These are phyloP conservation scores for Symbiodinium pilosum DNA, from an alignment of 73 alveolate species.

Conservation along the genomic window DNA sequence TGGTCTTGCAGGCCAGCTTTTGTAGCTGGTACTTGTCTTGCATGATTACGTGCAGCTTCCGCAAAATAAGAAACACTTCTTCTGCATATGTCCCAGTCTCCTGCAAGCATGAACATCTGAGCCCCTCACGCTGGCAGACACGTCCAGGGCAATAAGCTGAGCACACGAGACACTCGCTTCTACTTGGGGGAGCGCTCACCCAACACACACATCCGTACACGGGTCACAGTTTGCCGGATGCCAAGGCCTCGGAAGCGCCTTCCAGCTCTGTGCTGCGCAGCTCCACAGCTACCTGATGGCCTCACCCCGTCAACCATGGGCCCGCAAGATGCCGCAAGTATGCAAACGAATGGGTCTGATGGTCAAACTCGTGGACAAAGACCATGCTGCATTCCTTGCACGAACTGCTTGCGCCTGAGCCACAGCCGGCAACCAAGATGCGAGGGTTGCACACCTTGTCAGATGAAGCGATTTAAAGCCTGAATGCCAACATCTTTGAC, in stretches of 20 bases:
- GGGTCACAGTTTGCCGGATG: background rate
- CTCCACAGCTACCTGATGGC: constrained; percentile 84
- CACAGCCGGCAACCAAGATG: constrained; percentile 81
- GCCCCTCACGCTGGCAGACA: constrained; percentile 35
- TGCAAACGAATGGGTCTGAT: background rate
- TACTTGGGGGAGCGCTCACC: too few species aligned
- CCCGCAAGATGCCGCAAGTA: background rate
- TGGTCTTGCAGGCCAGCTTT: constrained; percentile 4
- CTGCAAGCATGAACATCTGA: too few species aligned
- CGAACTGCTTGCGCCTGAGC: constrained; percentile 67
- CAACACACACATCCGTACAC: too few species aligned
- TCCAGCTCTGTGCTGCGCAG: constrained; percentile 33
- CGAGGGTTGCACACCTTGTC: constrained; percentile 1
- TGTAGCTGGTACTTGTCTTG: background rate
- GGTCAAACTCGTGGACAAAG: background rate
- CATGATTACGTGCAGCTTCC: background rate
- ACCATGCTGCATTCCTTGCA: too few species aligned
- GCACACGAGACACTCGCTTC: background rate
- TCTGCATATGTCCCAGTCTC: too few species aligned
- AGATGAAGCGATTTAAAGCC: background rate
- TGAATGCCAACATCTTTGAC: too few species aligned
- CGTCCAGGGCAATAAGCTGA: constrained; percentile 45
- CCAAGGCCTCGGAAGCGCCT: background rate
- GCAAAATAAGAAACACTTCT: background rate
- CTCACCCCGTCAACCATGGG: background rate